Evolutionary conservation across 148 eudicot genomes (phyloP).

Genomic region (Rhododendron kiyosumense): DNA sequence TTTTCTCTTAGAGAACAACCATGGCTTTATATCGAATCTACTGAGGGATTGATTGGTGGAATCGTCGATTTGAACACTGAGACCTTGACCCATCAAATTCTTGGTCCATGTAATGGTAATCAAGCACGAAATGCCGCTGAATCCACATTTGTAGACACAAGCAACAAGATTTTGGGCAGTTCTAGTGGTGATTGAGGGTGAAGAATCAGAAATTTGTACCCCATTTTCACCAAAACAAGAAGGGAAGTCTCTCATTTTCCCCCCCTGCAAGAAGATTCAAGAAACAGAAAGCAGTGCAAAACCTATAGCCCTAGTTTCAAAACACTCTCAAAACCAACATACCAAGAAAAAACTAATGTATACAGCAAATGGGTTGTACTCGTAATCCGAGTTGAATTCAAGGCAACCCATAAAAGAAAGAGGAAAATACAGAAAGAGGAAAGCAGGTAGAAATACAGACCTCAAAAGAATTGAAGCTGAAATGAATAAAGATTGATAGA

Average conservation of each 20-base stretch:
- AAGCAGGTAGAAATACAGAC: neutral
- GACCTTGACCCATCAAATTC: conserved; percentile 33
- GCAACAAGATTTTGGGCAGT: conserved; percentile 5
- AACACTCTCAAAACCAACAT: neutral
- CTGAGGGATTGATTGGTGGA: conserved; percentile 12
- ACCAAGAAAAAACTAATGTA: neutral
- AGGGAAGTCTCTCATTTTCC: conserved; percentile 14
- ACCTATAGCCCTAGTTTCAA: neutral
- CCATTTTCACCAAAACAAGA: conserved; percentile 19
- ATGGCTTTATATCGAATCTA: conserved; percentile 28
- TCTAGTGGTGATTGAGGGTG: neutral
- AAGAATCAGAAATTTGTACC: conserved; percentile 17
- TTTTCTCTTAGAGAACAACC: conserved; percentile 29
- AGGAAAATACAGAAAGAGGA: neutral
- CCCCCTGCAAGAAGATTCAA: neutral
- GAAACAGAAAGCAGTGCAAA: neutral
- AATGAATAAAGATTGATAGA: neutral
- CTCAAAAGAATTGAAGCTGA: neutral
- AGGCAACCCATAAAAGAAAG: neutral
- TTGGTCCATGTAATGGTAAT: conserved; percentile 37
- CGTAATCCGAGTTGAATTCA: neutral
- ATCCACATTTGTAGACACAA: conserved; percentile 11
- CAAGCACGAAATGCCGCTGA: conserved; percentile 17
- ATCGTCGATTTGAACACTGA: conserved; percentile 18
- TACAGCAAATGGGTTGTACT: neutral